Base-by-base conservation (phyloP, 2,329 filamentous ascomycete genomes). In the Tolypocladium paradoxum region DNA sequence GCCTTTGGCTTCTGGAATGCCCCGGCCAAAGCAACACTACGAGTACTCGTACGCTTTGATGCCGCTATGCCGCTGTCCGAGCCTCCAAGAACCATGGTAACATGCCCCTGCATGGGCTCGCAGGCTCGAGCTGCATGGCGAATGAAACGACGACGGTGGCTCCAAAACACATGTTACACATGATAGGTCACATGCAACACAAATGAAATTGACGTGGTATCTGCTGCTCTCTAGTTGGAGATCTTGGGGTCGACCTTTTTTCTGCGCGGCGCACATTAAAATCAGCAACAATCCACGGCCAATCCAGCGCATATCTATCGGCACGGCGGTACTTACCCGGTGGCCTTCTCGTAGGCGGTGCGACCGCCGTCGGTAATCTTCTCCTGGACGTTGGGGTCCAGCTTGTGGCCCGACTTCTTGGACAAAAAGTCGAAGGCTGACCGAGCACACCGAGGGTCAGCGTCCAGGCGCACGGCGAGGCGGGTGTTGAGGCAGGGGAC, bases 341-440 rank as follows among this genome's bases (percentile, higher is more conserved):
- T 62, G 3, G 54, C 37, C 62, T 70, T 72, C 58, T 72, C 70
- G 20, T 65, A 72, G 24, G 61, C 53, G 35, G 20, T 37, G 46
- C 70, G 70, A 7, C 59, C 64, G n/a, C 58, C 61, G 49, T 72
- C 70, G 50, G 68, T 69, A 31, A 70, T 66, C 66, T 72, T 72
- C 62, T 72, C 70, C 36, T 69, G 62, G 20, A 66, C 69, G 16
- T 62, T 54, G 47, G 57, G 60, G 55, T 64, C 56, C 20, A 72
- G 52, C 62, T 69, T 64, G 53, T 64, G 59, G 51, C 70, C 70
- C 1, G 62, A 58, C 62, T 71, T 70, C 54, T 68, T 64, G 57
- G 64, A 55, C 27, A 36, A 61, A 50, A 60, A 57, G 47, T 55
- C 58, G 38, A 70, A 65, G 31, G 60, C 69, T 72, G 36, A 3